phyloP scores from a whole-genome alignment of 768 basidiomycete genomes.

The Atractiella rhizophila region DNA sequence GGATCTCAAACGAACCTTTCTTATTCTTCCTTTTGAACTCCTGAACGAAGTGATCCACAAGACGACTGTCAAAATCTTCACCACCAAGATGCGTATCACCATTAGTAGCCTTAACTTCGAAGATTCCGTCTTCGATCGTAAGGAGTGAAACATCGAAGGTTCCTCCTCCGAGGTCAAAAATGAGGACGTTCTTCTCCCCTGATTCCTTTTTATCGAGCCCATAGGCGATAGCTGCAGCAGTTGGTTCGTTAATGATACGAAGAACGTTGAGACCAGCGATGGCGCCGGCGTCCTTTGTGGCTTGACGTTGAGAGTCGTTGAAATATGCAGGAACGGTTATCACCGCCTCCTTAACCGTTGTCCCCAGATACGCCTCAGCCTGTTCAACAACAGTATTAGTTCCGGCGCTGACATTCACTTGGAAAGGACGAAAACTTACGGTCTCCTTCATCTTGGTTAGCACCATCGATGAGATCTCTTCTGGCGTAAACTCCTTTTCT shows the following conservation, averaged over 20 bases:
- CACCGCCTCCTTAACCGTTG: slow-evolving; percentile 36
- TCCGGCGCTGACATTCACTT: too few relatives aligned
- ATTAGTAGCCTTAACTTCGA: slow-evolving; percentile 92
- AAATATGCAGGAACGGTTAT: slow-evolving; percentile 73
- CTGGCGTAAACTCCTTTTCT: slow-evolving; percentile 30
- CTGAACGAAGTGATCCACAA: slow-evolving; percentile 87
- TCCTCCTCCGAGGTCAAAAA: slow-evolving; percentile 95
- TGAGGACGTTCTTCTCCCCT: slow-evolving; percentile 82
- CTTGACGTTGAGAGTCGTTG: slow-evolving; percentile 96
- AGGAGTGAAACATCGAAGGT: slow-evolving; percentile 94
- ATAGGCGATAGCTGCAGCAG: slow-evolving; percentile 92
- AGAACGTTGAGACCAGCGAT: slow-evolving; percentile 87
- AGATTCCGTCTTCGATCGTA: slow-evolving; percentile 90
- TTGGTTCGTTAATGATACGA: slow-evolving; percentile 97
- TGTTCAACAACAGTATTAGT: slow-evolving; percentile 43
- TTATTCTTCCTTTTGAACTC: slow-evolving; percentile 97
- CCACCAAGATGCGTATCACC: slow-evolving; percentile 97
- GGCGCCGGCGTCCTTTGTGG: slow-evolving; percentile 88
- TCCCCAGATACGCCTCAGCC: slow-evolving; percentile 41
- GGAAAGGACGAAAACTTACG: too few relatives aligned
- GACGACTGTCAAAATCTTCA: slow-evolving; percentile 93
- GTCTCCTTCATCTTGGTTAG: slow-evolving; percentile 99
- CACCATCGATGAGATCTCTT: slow-evolving; percentile 66
- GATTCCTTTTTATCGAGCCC: slow-evolving; percentile 83
- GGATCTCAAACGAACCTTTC: slow-evolving; percentile 34